A percentile compares a stretch with the other conserved stretches of the same genome.
Evolutionary conservation across 257 asterid genomes (phyloP).

Genomic region (Ballota nigra): DNA sequence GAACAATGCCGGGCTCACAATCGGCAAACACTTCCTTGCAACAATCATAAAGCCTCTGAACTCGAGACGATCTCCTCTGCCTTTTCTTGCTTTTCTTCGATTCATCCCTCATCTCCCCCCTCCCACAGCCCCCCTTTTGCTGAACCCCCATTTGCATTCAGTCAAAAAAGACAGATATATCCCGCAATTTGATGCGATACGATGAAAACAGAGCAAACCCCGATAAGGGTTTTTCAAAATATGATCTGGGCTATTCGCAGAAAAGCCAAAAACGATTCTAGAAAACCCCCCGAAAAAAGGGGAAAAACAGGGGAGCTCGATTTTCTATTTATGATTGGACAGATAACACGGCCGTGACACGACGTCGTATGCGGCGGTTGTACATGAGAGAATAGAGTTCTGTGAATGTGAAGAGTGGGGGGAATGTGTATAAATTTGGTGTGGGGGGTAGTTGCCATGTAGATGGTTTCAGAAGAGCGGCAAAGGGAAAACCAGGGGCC

Average conservation of each 20-base stretch:
- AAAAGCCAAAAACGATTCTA: not conserved
- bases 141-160: conserved; percentile 65
- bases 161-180: not conserved
- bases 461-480: conserved; percentile 12
- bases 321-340: not conserved
- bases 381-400: not conserved
- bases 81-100: conserved; percentile 46
- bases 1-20: conserved; percentile 77
- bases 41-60: conserved; percentile 71
- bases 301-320: not conserved
- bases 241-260: not conserved
- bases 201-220: not conserved
- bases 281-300: not conserved
- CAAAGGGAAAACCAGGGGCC: conserved; percentile 21
- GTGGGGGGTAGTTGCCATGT: not conserved
- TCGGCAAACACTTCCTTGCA: conserved; percentile 73
- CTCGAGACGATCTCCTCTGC: conserved; percentile 40
- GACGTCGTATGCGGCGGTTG: not conserved
- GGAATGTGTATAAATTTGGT: not conserved
- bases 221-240: not conserved
- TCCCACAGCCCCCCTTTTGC: conserved; percentile 45
- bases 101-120: conserved; percentile 41
- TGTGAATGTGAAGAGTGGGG: not conserved
- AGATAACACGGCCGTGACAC: not conserved
- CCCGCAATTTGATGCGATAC: not conserved